Evolutionary conservation across 2,329 filamentous ascomycete genomes (phyloP), one percentile per base, ranked within the genome.

Genomic region (Trichoderma sp.): DNA sequence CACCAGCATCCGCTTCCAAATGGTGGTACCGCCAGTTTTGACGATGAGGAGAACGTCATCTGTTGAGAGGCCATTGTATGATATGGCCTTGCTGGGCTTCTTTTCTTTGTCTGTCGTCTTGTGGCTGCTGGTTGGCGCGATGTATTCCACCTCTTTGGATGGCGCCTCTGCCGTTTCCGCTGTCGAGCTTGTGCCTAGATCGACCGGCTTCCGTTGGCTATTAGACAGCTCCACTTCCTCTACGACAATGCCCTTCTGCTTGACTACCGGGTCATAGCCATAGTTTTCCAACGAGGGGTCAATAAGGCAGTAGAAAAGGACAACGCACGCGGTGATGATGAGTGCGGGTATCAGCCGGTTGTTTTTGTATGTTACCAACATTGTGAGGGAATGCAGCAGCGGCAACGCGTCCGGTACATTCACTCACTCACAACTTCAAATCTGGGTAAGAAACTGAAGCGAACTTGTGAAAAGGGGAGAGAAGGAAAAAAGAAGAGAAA

Each of bases 1-100:
- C 31, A 79, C 75, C 21, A 80, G 77, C n/a, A 80, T 75, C 3
- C 79, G 78, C 75, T 79, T 80, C 77, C 78, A 80, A 75, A 80
- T 74, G 11, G 78, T 79, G 14, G 79, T 80, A 62, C 79, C 78
- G 31, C 79, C 79, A 3, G 79, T 80, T 59, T 80, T 80, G 66
- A 80, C 76, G 62, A 80, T 79, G 60, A 80, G 76, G 29, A 80
- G 66, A 18, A 80, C 75, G 68, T 80, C 79, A 38, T 79, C 77
- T 9, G 71, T 76, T 6, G 76, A 53, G 8, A 78, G 73, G 11
- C 71, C 64, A 59, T 76, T 72, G 59, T 75, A 75, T 14, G 74
- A 75, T 12, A 64, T 50, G 38, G 56, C 41, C 62, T 74, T 74
- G 62, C 35, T 18, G n/a, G 56, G 24, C 18, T 41, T 24, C 27